These are phyloP conservation scores for Neurospora sp. DNA, from an alignment of 495 filamentous ascomycete genomes.

Conservation along the genomic window DNA sequence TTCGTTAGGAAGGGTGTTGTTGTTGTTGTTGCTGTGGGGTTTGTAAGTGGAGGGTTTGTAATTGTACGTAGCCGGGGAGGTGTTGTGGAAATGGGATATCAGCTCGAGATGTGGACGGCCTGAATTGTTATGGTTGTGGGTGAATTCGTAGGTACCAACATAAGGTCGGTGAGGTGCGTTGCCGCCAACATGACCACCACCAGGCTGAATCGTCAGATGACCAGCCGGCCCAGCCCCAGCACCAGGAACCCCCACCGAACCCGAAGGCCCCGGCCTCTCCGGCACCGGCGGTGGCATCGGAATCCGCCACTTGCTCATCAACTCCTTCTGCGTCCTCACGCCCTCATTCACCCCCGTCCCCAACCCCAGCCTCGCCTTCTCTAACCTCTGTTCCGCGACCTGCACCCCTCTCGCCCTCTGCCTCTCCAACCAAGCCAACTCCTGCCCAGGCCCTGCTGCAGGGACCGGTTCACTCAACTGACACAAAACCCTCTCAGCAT, in stretches of 20 bases:
- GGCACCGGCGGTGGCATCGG: neutral
- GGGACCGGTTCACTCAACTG: neutral
- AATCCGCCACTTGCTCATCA: neutral
- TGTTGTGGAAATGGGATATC: neutral
- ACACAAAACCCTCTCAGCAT: neutral
- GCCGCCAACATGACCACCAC: neutral
- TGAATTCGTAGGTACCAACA: neutral
- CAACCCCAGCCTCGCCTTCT: slow-evolving; percentile 18
- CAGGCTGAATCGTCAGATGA: neutral
- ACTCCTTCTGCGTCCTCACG: neutral
- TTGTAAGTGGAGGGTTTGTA: neutral
- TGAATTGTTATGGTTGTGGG: neutral
- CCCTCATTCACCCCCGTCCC: slow-evolving; percentile 30
- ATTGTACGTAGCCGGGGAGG: neutral
- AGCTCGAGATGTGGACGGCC: neutral
- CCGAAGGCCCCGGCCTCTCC: neutral
- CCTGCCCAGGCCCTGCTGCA: neutral
- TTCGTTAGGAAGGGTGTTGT: neutral
- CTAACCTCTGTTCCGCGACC: slow-evolving; percentile 6
- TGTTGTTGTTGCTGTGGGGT: neutral
- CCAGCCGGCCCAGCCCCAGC: neutral
- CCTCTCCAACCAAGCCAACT: neutral
- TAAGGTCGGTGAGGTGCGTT: neutral
- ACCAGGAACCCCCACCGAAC: neutral
- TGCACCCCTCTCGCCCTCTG: neutral